A percentile compares a stretch with the other conserved stretches of the same genome.
Evolutionary conservation across 352 stramenopile genomes (phyloP).

Genomic region (Phytophthora pisi): DNA sequence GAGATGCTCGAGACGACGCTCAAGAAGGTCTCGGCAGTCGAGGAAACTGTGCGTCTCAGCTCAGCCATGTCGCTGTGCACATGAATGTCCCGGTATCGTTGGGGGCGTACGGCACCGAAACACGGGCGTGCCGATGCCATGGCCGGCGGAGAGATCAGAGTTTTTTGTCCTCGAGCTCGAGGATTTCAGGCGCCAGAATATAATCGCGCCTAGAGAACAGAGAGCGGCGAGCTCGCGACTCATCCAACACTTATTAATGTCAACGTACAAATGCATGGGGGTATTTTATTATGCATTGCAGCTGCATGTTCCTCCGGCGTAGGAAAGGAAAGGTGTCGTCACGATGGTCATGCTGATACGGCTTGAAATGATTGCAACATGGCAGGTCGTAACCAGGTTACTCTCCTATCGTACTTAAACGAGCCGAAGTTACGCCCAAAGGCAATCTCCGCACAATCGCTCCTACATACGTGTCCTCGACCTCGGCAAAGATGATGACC

Average conservation of each 20-base stretch:
- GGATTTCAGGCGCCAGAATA: constrained; percentile 19
- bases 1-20: constrained; percentile 77
- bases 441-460: too few species aligned
- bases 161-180: constrained; percentile 7
- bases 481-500: constrained; percentile 41
- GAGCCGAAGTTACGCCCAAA: too few species aligned
- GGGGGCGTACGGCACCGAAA: neutral
- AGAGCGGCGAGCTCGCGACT: neutral
- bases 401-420: too few species aligned
- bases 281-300: neutral
- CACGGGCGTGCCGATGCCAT: too few species aligned
- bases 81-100: constrained; percentile 17
- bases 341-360: too few species aligned
- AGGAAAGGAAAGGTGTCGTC: too few species aligned
- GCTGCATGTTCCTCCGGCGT: too few species aligned
- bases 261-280: constrained; percentile 11
- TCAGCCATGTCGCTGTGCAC: constrained; percentile 74
- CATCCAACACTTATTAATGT: constrained; percentile 14
- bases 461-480: constrained; percentile 15
- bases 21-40: constrained; percentile 74
- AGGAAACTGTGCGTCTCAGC: constrained; percentile 78
- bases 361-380: too few species aligned
- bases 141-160: too few species aligned
- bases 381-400: too few species aligned
- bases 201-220: constrained; percentile 10